Base-by-base conservation (phyloP, 371 early-diverging fungal species). In the Mortierella sp. region DNA sequence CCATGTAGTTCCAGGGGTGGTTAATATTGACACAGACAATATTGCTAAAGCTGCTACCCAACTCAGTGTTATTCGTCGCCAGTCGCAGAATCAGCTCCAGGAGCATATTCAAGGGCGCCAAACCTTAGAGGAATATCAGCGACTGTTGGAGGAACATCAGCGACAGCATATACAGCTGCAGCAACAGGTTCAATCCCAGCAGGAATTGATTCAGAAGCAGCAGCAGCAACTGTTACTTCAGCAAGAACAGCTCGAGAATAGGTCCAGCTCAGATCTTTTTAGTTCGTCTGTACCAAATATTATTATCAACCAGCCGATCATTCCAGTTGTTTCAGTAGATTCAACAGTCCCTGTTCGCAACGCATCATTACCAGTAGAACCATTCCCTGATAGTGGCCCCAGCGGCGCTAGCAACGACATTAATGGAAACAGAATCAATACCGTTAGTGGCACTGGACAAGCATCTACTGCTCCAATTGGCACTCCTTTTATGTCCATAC, bases 201-300 rank as follows among this genome's bases (percentile, higher is more conserved):
- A 68, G 26, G 64, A 69, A 35, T 54, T 65, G 32, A 28, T 75
- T 31, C 59, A 64, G 31, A 58, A 61, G 10, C 70, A 76, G 40
- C 76, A 76, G 22, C 43, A 70, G 15, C 31, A 43, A 29, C 64
- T 70, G 10, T 66, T 60, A 10, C 53, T 68, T 29, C 76, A 67
- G 47, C 68, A 76, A 1, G 40, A 26, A 9, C 67, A 64, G 19
- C 34, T 61, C 6, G 54, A 22, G 1, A 19, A 32, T 29, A 29
- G 22, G 22, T 66, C 63, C 31, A 61, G 70, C 17, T 71, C 68
- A 8, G 76, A 70, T 35, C 53, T 63, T 29, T 61, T 29, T 2
- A 54, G 64, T 22, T 28, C 64, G 23, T 37, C 61, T 8, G 43
- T 68, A 13, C 15, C 64, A 34, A 35, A 61, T 15, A 62, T 64